Evolutionary conservation across 768 basidiomycete genomes (phyloP).

Genomic region (Phlegmacium glaucopus): DNA sequence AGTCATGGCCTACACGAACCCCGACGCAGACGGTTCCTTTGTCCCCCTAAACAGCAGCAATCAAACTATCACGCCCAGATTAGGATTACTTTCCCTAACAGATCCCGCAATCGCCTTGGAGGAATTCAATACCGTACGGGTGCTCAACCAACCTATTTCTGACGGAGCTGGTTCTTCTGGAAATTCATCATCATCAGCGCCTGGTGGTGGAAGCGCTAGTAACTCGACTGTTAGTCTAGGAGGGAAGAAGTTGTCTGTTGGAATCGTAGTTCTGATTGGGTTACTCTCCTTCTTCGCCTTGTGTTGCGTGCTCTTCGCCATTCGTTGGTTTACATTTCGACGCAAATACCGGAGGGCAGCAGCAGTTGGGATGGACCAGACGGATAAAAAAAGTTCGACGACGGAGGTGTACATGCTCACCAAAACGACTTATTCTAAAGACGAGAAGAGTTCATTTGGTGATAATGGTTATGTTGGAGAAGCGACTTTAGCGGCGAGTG

Average conservation of each 20-base stretch:
- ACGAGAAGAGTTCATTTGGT: no score
- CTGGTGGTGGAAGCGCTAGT: no score
- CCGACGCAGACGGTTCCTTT: slow-evolving; percentile 44
- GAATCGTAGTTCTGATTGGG: slow-evolving; percentile 59
- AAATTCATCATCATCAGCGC: slow-evolving; percentile 14
- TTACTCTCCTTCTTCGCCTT: slow-evolving; percentile 56
- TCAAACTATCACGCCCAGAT: slow-evolving; percentile 33
- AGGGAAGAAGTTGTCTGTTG: slow-evolving; percentile 48
- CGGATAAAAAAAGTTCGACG: no score
- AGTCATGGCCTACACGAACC: slow-evolving; percentile 65
- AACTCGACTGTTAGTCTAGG: no score
- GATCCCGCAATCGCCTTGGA: slow-evolving; percentile 56
- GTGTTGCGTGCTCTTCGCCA: slow-evolving; percentile 49
- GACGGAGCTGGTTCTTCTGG: slow-evolving; percentile 1
- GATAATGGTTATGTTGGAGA: no score
- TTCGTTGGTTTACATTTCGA: slow-evolving; percentile 48
- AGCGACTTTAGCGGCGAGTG: no score
- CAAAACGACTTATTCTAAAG: no score
- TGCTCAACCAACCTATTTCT: slow-evolving; percentile 55
- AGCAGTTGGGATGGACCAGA: no score
- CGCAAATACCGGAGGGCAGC: slow-evolving; percentile 28
- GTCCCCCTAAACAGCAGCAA: slow-evolving; percentile 18
- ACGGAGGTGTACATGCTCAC: no score
- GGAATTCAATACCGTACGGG: slow-evolving; percentile 69
- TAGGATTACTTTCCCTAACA: slow-evolving; percentile 65